Conservation (phyloP, 1,284 basidiomycete species). For the Lentinula novae-zelandiae region DNA sequence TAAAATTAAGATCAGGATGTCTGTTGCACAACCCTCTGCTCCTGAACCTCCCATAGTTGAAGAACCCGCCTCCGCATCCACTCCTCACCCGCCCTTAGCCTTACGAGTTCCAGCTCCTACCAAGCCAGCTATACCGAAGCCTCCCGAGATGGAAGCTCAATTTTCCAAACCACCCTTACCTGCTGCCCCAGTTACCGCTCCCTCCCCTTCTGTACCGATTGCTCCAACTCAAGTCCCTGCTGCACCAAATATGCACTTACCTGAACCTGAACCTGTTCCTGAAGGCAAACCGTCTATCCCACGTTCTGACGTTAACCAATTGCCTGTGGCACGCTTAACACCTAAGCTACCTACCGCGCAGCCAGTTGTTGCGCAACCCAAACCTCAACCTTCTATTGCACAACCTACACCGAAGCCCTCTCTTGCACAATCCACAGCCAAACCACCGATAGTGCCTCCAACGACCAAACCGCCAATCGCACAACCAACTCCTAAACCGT, state of each 20-base stretch:
- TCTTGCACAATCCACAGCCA: neutral
- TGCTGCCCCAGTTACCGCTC: constrained; percentile 7
- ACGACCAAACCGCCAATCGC: constrained; percentile 15
- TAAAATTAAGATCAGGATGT: constrained; percentile 53
- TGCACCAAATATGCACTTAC: constrained; percentile 8
- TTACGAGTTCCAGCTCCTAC: constrained; percentile 12
- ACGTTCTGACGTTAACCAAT: neutral
- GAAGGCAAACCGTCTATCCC: neutral
- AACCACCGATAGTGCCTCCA: constrained; percentile 7
- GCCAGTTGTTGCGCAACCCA: neutral
- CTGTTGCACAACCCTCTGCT: constrained; percentile 29
- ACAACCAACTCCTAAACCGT: constrained; percentile 1
- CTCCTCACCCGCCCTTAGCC: constrained; percentile 6
- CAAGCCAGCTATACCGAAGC: constrained; percentile 12
- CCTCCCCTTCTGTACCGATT: constrained; percentile 15
- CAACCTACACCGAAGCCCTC: neutral
- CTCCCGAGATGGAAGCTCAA: constrained; percentile 18
- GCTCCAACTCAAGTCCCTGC: constrained; percentile 16
- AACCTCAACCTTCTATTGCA: neutral
- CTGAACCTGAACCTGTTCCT: neutral
- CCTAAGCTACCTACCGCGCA: neutral
- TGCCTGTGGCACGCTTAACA: neutral
- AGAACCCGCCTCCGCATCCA: constrained; percentile 1
- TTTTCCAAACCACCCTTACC: constrained; percentile 12
- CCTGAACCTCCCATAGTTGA: constrained; percentile 13